Percentiles rank a stretch among this genome's conserved stretches.
Evolutionary conservation across 441 rosid genomes (phyloP).

Genomic region (Geranium incanum): DNA sequence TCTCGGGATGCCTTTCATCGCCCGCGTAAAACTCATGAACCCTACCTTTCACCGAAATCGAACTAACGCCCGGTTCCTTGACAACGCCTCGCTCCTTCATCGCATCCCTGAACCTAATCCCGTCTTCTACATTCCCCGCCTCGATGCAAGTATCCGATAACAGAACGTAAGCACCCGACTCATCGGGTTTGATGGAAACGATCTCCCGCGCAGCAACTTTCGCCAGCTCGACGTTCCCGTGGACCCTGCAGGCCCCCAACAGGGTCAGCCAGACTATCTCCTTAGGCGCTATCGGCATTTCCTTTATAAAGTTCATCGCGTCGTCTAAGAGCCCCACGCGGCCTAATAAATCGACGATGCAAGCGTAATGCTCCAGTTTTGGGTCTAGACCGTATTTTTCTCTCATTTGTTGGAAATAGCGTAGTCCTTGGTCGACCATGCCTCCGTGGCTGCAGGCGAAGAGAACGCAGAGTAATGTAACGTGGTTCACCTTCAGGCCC

Average conservation of each 20-base stretch:
- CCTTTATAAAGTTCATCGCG: slow-evolving; percentile 32
- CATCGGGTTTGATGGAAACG: slow-evolving; percentile 22
- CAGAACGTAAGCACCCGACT: slow-evolving; percentile 34
- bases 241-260: slow-evolving; percentile 41
- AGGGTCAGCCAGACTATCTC: slow-evolving; percentile 36
- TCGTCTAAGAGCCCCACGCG: slow-evolving; percentile 33
- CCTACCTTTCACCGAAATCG: slow-evolving; percentile 30
- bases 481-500: slow-evolving; percentile 31
- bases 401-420: slow-evolving; percentile 31
- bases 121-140: slow-evolving; percentile 29
- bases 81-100: slow-evolving; percentile 33
- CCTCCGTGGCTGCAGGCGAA: slow-evolving; percentile 49
- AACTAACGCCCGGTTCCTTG: slow-evolving; percentile 43
- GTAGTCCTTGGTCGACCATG: slow-evolving; percentile 35
- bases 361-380: slow-evolving; percentile 38
- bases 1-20: slow-evolving; percentile 34
- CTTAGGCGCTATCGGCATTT: slow-evolving; percentile 35
- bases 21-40: slow-evolving; percentile 32
- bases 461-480: slow-evolving; percentile 36
- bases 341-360: slow-evolving; percentile 38
- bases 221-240: slow-evolving; percentile 33
- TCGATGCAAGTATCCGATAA: slow-evolving; percentile 35
- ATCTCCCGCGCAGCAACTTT: slow-evolving; percentile 37
- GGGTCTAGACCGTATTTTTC: slow-evolving; percentile 30
- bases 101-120: slow-evolving; percentile 21